These are phyloP conservation scores for Logfia minima DNA, from an alignment of 129 eudicot species.

Conservation along the genomic window DNA sequence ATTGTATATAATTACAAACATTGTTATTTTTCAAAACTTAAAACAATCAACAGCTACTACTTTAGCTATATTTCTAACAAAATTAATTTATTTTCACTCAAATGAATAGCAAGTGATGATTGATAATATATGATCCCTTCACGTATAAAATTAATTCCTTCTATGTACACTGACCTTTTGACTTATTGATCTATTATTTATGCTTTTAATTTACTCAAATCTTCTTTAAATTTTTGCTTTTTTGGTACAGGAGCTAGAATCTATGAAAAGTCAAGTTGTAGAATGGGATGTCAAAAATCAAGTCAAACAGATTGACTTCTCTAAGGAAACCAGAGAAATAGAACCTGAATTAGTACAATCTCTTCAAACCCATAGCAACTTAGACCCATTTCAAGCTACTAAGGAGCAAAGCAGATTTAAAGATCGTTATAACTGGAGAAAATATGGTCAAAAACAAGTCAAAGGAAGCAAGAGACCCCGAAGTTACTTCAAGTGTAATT, in stretches of 20 bases:
- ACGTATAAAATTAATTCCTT: not conserved
- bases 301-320: conserved; percentile 41
- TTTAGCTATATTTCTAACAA: not conserved
- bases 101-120: not conserved
- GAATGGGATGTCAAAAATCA: conserved; percentile 44
- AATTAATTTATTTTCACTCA: not conserved
- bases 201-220: not conserved
- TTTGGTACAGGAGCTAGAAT: conserved; percentile 44
- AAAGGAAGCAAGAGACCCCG: conserved; percentile 88
- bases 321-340: conserved; percentile 21
- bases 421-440: conserved; percentile 96
- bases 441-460: conserved; percentile 91
- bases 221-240: not conserved
- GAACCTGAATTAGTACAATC: conserved; percentile 39
- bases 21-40: not conserved
- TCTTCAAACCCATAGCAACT: conserved; percentile 14
- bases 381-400: conserved; percentile 44
- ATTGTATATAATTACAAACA: not conserved
- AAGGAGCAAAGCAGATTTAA: conserved; percentile 63
- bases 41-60: not conserved
- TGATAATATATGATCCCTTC: too few species aligned
- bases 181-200: not conserved
- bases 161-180: not conserved
- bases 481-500: conserved; percentile 83
- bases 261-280: conserved; percentile 40